These are phyloP conservation scores for Pisolithus sp. DNA, from an alignment of 768 basidiomycete genomes.

Conservation along the genomic window DNA sequence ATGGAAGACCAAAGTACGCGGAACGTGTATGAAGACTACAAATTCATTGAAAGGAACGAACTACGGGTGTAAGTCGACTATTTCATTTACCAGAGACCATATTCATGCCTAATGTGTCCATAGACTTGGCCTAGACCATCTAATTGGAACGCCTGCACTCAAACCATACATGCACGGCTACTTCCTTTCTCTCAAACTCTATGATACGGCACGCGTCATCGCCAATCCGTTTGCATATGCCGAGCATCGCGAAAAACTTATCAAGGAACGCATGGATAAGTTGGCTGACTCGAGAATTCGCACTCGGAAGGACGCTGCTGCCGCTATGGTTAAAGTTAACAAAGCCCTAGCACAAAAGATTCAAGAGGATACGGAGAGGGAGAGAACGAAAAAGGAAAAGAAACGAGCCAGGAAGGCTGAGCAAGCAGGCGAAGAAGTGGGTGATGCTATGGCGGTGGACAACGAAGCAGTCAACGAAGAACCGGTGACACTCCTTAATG, in stretches of 20 bases:
- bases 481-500: slow-evolving; percentile 55
- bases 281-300: slow-evolving; percentile 91
- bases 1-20: slow-evolving; percentile 84
- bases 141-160: slow-evolving; percentile 89
- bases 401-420: slow-evolving; percentile 42
- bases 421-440: slow-evolving; percentile 27
- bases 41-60: slow-evolving; percentile 87
- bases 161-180: slow-evolving; percentile 99
- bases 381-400: slow-evolving; percentile 48
- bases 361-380: slow-evolving; percentile 56
- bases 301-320: slow-evolving; percentile 50
- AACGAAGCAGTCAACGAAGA: slow-evolving; percentile 18
- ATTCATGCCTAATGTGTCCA: slow-evolving; percentile 1
- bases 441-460: slow-evolving; percentile 29
- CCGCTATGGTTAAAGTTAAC: slow-evolving; percentile 41
- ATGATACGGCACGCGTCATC: slow-evolving; percentile 91
- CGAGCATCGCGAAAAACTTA: slow-evolving; percentile 85
- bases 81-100: neutral
- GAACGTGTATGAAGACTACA: slow-evolving; percentile 91
- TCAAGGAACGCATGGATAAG: slow-evolving; percentile 87
- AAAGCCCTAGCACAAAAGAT: slow-evolving; percentile 85
- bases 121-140: slow-evolving; percentile 91
- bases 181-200: slow-evolving; percentile 92
- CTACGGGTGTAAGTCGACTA: slow-evolving; percentile 61
- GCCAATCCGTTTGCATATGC: slow-evolving; percentile 95